Base-by-base conservation (phyloP, 805 yeast genomes). In the Nakazawaea peltata region DNA sequence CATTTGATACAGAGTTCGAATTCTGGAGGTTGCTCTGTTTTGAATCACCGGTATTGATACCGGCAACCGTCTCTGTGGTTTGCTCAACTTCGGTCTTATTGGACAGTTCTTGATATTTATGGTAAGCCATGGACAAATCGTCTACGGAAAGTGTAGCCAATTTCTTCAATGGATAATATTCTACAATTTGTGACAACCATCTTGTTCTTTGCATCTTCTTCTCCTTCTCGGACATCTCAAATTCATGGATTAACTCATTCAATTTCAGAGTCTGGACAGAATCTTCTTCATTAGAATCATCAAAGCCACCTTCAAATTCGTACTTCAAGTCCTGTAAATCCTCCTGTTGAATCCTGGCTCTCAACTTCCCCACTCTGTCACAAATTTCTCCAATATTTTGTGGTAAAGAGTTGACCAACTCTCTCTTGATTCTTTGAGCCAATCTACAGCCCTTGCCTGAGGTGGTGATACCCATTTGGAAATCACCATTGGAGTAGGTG, bases 141-240 rank as follows among this genome's bases (percentile, higher is more conserved):
- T 71, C 72, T 13, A 82, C 54, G 1, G 79, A 68, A 1, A 88
- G 49, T 2, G 65, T 62, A 1, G 80, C 77, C 26, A 88, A 64
- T 46, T 73, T 69, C 6, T 63, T 59, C 29, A 88, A 62, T 3
- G 97, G 97, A 49, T 74, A 88, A 54, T 90, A 88, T 48, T 88
- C 97, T 34, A 90, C 90, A 34, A 87, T 73, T 50, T 88, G 97
- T 2, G 87, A 73, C 36, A 88, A 60, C 94, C 95, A 90, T 48
- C 94, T 68, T 19, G 85, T 67, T 46, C 92, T 65, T 48, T 77
- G 77, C 24, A 65, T 50, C 41, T 69, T 74, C 42, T 63, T 62
- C 36, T 72, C 69, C 36, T 69, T 66, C 38, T 62, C 67, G 7
- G 71, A 60, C 69, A 67, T 69, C 38, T 66, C 63, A 44, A 74